phyloP scores from a whole-genome alignment of 495 filamentous ascomycete species.

The Hypoxylon fragiforme region DNA sequence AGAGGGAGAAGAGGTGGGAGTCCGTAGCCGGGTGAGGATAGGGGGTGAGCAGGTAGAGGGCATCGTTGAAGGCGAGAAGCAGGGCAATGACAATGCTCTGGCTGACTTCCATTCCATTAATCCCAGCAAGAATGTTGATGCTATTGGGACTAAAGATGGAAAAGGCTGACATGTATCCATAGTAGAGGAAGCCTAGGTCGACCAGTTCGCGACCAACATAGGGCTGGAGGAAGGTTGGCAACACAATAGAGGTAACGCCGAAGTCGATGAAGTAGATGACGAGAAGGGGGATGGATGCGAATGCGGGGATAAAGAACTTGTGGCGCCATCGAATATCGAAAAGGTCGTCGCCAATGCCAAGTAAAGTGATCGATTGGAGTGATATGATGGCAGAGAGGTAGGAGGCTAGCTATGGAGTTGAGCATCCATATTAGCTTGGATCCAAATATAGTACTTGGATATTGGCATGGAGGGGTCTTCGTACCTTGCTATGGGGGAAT shows the following conservation, averaged over 20 bases:
- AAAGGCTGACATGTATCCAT: slow-evolving; percentile 91
- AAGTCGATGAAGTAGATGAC: slow-evolving; percentile 97
- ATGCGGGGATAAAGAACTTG: slow-evolving; percentile 95
- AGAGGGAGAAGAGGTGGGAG: slow-evolving; percentile 93
- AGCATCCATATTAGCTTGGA: background rate
- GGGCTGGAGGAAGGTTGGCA: slow-evolving; percentile 78
- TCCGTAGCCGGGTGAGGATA: slow-evolving; percentile 92
- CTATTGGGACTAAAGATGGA: slow-evolving; percentile 97
- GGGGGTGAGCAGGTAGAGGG: slow-evolving; percentile 74
- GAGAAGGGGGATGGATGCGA: slow-evolving; percentile 90
- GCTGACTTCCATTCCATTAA: slow-evolving; percentile 95
- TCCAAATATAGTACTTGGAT: slow-evolving; percentile 6
- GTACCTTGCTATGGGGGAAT: slow-evolving; percentile 89
- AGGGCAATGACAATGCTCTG: slow-evolving; percentile 90
- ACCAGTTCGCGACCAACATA: slow-evolving; percentile 81
- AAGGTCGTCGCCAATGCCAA: slow-evolving; percentile 93
- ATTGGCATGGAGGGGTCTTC: background rate
- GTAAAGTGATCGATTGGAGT: slow-evolving; percentile 82
- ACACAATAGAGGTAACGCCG: slow-evolving; percentile 90
- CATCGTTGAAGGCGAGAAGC: slow-evolving; percentile 82
- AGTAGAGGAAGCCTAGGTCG: slow-evolving; percentile 89
- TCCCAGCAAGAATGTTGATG: slow-evolving; percentile 97
- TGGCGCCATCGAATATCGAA: slow-evolving; percentile 99
- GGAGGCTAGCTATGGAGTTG: slow-evolving; percentile 76
- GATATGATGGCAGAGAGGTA: slow-evolving; percentile 94